Evolutionary conservation across 2,329 filamentous ascomycete species (phyloP), one percentile per base, ranked within the genome.

Genomic region (Biscogniauxia mediterranea): DNA sequence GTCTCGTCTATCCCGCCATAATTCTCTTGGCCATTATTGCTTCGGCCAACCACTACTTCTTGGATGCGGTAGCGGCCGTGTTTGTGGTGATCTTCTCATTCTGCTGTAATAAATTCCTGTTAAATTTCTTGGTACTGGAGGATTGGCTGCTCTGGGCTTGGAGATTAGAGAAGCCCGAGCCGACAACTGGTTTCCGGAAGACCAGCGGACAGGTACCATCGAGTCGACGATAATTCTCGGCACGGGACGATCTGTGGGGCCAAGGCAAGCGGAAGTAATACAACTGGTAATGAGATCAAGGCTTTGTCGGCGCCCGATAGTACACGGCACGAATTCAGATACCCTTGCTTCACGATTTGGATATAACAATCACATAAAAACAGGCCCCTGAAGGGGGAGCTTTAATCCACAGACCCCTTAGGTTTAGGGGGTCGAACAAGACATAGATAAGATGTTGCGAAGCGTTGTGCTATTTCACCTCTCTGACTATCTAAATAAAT

Each of bases 61-160:
- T 90, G 4, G 88, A 91, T 73, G 87, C 88, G 0, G 78, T 89
- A 20, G 88, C 86, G 1, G 87, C 88, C 0, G 81, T 83, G 0
- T 67, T 83, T 19, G 86, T 90, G 2, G 89, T 87, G 54, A 78
- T 79, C 0, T 64, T 88, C 9, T 85, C 85, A 0, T 90, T 86
- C 83, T 65, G 76, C 57, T 78, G 76, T 61, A 83, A 83, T 66
- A 74, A 78, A 17, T 70, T 78, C 15, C 68, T 90, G 57, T 71
- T 89, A 61, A 88, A 87, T 62, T 72, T 90, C 62, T 68, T 89
- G 32, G 82, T 83, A 0, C 59, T 90, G 7, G 87, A 90, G 71
- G 87, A 91, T 69, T 88, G 85, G 72, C 83, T 89, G 67, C 74
- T 89, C 42, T 87, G 82, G 81, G 75, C 80, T 7, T 76, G 88